Percentiles rank a stretch among this genome's conserved stretches.
These are phyloP conservation scores for Gossypium herbaceum DNA, from an alignment of 345 rosid genomes.

Conservation along the genomic window DNA sequence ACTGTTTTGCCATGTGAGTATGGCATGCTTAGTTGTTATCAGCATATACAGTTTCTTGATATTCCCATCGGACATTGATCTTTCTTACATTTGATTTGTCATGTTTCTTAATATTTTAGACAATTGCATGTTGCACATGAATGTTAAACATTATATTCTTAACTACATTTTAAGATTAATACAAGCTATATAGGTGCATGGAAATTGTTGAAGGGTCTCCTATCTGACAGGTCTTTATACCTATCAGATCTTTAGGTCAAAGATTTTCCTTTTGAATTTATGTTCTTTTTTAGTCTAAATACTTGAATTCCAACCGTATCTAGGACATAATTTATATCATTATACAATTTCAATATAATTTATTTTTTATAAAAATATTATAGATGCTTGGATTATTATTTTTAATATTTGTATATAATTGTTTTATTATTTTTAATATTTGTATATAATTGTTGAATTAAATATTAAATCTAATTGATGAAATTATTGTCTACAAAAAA, in stretches of 20 bases:
- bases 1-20: constrained; percentile 29
- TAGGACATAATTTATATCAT: constrained; percentile 6
- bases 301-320: constrained; percentile 21
- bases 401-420: not conserved
- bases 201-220: constrained; percentile 21
- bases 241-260: constrained; percentile 55
- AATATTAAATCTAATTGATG: not conserved
- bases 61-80: not conserved
- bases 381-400: not conserved
- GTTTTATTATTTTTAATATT: not conserved
- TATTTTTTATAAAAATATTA: no score
- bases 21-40: constrained; percentile 36
- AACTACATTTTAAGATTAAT: not conserved
- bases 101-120: not conserved
- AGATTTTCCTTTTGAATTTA: constrained; percentile 41
- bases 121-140: constrained; percentile 5
- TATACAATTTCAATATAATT: not conserved
- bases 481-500: no score
- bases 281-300: not conserved
- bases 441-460: not conserved
- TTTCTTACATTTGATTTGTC: not conserved
- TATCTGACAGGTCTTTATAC: constrained; percentile 28
- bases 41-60: not conserved
- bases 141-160: not conserved
- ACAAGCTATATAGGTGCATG: not conserved